A percentile compares a stretch with the other conserved stretches of the same genome.
Conservation (phyloP, 2,329 filamentous ascomycete genomes). For the Alternaria sp. region DNA sequence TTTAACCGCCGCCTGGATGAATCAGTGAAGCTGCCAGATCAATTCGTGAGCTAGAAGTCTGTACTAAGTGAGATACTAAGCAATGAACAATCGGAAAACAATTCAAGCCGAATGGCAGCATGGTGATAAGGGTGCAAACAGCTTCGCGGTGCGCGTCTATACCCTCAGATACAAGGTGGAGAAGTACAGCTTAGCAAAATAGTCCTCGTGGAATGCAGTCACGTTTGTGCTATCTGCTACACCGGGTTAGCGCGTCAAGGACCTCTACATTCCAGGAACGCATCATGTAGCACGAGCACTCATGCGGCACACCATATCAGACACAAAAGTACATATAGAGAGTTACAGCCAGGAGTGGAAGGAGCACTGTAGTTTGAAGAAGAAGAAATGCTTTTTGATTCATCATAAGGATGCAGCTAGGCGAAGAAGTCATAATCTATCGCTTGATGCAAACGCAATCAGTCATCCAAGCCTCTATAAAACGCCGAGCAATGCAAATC, state of each 20-base stretch:
- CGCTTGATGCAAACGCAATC: conserved; percentile 15
- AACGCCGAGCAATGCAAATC: conserved; percentile 34
- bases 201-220: not conserved
- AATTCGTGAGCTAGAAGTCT: not conserved
- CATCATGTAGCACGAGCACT: not conserved
- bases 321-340: not conserved
- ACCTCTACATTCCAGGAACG: not conserved
- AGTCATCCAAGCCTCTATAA: conserved; percentile 22
- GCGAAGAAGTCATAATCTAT: conserved; percentile 18
- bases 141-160: not conserved
- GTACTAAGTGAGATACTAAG: not conserved
- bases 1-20: not conserved
- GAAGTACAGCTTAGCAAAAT: not conserved
- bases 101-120: not conserved
- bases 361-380: not conserved
- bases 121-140: not conserved
- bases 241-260: not conserved
- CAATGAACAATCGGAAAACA: not conserved
- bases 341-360: not conserved
- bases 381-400: conserved; percentile 23
- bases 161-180: not conserved
- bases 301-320: not conserved
- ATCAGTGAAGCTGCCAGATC: not conserved
- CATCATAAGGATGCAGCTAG: conserved; percentile 16
- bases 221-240: not conserved